A percentile compares a stretch with the other conserved stretches of the same genome.
Conservation (phyloP, 208 protist genomes). For the Trypanosoma rangeli region DNA sequence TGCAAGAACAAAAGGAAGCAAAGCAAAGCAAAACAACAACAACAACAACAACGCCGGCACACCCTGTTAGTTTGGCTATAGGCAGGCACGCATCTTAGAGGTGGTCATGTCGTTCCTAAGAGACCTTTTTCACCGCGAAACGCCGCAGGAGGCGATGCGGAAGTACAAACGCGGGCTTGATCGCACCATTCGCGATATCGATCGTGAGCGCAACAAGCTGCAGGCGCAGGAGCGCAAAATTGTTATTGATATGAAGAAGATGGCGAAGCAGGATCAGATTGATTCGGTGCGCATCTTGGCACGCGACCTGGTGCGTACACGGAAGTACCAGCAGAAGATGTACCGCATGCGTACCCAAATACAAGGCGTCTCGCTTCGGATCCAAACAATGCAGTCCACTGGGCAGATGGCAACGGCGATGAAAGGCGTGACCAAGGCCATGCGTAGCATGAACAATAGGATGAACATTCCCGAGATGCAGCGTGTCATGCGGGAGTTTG, state of each 20-base stretch:
- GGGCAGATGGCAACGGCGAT: conserved; percentile 89
- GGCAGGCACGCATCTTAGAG: not conserved
- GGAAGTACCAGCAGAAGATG: conserved; percentile 95
- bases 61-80: not conserved
- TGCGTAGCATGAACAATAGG: conserved; percentile 95
- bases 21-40: conserved; percentile 14
- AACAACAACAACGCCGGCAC: not conserved
- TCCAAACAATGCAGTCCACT: conserved; percentile 94
- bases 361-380: conserved; percentile 94
- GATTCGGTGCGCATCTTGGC: conserved; percentile 97
- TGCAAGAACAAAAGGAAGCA: not conserved
- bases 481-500: conserved; percentile 98
- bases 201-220: conserved; percentile 95
- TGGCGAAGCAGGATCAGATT: conserved; percentile 97
- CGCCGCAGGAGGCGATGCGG: conserved; percentile 93
- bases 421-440: conserved; percentile 91
- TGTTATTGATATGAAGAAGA: conserved; percentile 96
- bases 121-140: conserved; percentile 83
- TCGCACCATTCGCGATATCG: conserved; percentile 94
- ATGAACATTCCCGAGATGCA: conserved; percentile 97
- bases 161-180: conserved; percentile 96
- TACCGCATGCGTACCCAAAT: conserved; percentile 98
- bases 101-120: conserved; percentile 32
- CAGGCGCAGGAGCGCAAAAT: conserved; percentile 96
- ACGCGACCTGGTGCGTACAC: conserved; percentile 97